These are phyloP conservation scores for Monilinia fructigena DNA, from an alignment of 2,329 filamentous ascomycete genomes.

Conservation along the genomic window DNA sequence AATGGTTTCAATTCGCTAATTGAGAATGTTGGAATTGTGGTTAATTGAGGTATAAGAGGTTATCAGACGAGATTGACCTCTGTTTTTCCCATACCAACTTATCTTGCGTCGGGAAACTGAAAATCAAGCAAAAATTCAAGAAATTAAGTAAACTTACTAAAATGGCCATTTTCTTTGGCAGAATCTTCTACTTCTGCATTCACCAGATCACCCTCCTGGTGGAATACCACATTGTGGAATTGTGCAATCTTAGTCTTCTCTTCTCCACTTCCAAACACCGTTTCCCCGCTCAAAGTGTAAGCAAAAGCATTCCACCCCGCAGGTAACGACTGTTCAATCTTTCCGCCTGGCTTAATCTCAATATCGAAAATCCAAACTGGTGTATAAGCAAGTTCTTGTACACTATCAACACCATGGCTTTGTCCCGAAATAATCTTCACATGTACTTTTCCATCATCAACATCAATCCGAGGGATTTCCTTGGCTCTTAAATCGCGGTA, in stretches of 20 bases:
- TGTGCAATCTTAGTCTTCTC: constrained; percentile 57
- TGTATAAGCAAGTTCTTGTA: constrained; percentile 90
- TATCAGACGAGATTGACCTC: not conserved
- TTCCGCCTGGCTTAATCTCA: constrained; percentile 74
- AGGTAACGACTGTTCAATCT: constrained; percentile 72
- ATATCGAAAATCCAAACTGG: constrained; percentile 96
- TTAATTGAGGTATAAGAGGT: not conserved
- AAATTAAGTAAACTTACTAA: constrained; percentile 40
- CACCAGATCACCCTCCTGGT: constrained; percentile 73
- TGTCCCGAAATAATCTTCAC: constrained; percentile 91
- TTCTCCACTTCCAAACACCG: constrained; percentile 57
- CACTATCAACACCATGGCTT: constrained; percentile 78
- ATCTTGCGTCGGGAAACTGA: not conserved
- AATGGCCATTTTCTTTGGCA: constrained; percentile 53
- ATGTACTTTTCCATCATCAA: constrained; percentile 70
- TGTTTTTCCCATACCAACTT: not conserved
- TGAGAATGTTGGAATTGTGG: not conserved
- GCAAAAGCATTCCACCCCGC: constrained; percentile 85
- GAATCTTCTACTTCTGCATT: constrained; percentile 66
- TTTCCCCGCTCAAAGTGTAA: constrained; percentile 76
- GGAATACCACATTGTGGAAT: constrained; percentile 89
- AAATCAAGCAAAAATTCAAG: not conserved
- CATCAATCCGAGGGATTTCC: constrained; percentile 75
- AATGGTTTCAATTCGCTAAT: not conserved
- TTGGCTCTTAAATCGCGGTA: constrained; percentile 79